Evolutionary conservation across 1,284 basidiomycete genomes (phyloP).

Genomic region (Leucoagaricus sp.): DNA sequence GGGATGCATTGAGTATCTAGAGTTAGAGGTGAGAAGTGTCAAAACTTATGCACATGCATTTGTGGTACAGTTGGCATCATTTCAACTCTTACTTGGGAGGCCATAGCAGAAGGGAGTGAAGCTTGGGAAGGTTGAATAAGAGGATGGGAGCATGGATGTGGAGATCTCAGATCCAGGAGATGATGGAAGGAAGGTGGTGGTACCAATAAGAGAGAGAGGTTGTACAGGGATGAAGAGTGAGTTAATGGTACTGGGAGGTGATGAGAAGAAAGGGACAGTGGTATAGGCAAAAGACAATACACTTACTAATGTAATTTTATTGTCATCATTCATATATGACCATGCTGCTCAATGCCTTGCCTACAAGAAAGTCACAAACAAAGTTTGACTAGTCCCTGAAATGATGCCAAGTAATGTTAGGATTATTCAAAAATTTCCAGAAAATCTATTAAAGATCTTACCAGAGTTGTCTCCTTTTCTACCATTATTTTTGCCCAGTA

Average conservation of each 20-base stretch:
- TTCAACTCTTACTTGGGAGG: background rate
- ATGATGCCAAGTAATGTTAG: no score
- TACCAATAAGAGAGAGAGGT: no score
- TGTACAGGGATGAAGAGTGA: no score
- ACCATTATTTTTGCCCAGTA: slow-evolving; percentile 6
- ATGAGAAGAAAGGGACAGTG: background rate
- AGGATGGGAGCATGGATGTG: no score
- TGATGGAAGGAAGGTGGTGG: no score
- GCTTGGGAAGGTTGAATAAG: no score
- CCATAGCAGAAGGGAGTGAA: slow-evolving; percentile 13
- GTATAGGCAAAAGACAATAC: background rate
- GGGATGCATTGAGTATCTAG: slow-evolving; percentile 18
- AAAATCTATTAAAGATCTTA: slow-evolving; percentile 14
- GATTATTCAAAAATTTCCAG: no score
- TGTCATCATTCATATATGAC: no score
- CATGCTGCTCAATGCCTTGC: no score
- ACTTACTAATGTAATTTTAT: background rate
- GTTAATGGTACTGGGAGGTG: background rate
- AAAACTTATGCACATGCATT: slow-evolving; percentile 8
- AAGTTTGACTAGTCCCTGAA: no score
- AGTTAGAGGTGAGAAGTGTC: slow-evolving; percentile 11
- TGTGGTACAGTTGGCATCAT: slow-evolving; percentile 3
- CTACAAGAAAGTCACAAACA: no score
- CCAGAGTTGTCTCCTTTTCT: slow-evolving; percentile 8
- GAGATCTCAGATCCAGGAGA: no score